phyloP scores from a whole-genome alignment of 2,329 filamentous ascomycete species.

The Byssothecium circinans region DNA sequence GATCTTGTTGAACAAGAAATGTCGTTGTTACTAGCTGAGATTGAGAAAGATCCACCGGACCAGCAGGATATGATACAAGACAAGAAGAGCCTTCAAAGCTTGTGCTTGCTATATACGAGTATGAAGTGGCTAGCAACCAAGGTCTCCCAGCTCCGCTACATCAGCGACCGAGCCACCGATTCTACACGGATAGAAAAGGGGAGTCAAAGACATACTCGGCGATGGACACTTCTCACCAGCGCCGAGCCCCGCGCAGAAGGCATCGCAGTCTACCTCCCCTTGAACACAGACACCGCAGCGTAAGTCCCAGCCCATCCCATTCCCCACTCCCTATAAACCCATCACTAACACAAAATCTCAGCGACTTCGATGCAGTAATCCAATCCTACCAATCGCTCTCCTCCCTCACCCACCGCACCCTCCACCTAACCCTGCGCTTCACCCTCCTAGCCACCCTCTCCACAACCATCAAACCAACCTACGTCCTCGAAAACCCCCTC shows the following conservation, averaged over 20 bases:
- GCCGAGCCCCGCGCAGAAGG: conserved; percentile 55
- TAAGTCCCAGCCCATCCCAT: conserved; percentile 48
- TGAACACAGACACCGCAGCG: conserved; percentile 82
- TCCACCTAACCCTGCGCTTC: conserved; percentile 87
- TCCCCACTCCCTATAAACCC: neutral
- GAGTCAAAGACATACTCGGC: conserved; percentile 61
- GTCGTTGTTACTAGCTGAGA: conserved; percentile 54
- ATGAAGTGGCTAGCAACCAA: conserved; percentile 97
- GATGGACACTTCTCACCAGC: conserved; percentile 77
- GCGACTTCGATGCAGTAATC: conserved; percentile 84
- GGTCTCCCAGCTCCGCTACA: conserved; percentile 76
- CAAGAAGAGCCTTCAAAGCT: conserved; percentile 77
- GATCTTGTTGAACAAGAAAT: conserved; percentile 51
- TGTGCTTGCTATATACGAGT: conserved; percentile 91
- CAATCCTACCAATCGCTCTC: conserved; percentile 81
- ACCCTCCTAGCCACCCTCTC: conserved; percentile 79
- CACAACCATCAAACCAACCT: conserved; percentile 52
- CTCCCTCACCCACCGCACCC: conserved; percentile 74
- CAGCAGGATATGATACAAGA: conserved; percentile 86
- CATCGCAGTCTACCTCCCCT: conserved; percentile 76
- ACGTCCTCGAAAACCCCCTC: conserved; percentile 68
- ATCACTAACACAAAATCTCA: conserved; percentile 38
- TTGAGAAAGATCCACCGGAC: conserved; percentile 64
- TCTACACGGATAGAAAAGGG: conserved; percentile 55
- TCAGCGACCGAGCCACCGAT: conserved; percentile 73